Percentiles rank a stretch among this genome's conserved stretches.
phyloP scores from a whole-genome alignment of 164 flowering plant species.

The Echeveria elegans region DNA sequence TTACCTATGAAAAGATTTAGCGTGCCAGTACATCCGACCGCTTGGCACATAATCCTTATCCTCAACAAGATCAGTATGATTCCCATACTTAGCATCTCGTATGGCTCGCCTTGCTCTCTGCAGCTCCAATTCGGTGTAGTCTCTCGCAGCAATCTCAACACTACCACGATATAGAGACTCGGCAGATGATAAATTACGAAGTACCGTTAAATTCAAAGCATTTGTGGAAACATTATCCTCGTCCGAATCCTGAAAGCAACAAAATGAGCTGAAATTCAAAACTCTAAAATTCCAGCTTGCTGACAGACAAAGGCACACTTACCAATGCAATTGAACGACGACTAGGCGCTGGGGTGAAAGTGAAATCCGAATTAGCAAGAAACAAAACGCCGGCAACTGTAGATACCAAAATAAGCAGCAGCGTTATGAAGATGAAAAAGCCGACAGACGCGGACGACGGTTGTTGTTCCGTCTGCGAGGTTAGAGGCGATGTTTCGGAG shows the following conservation, averaged over 20 bases:
- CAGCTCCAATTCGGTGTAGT: constrained; percentile 24
- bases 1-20: constrained; percentile 52
- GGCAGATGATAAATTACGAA: background rate
- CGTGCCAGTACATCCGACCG: constrained; percentile 48
- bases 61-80: constrained; percentile 8
- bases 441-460: background rate
- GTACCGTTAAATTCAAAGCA: background rate
- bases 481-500: too few species aligned
- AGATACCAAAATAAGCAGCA: background rate
- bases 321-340: too few species aligned
- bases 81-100: constrained; percentile 20
- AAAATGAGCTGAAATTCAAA: background rate
- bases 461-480: background rate
- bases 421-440: background rate
- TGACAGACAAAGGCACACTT: too few species aligned
- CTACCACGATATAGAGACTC: constrained; percentile 4
- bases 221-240: background rate
- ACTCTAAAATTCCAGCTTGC: too few species aligned
- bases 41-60: constrained; percentile 42
- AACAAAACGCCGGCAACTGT: background rate
- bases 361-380: background rate
- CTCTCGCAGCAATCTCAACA: background rate
- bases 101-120: constrained; percentile 35
- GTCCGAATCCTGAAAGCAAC: background rate
- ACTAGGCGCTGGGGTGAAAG: background rate